phyloP scores from a whole-genome alignment of 805 yeast species.

The Ogataea corticis region DNA sequence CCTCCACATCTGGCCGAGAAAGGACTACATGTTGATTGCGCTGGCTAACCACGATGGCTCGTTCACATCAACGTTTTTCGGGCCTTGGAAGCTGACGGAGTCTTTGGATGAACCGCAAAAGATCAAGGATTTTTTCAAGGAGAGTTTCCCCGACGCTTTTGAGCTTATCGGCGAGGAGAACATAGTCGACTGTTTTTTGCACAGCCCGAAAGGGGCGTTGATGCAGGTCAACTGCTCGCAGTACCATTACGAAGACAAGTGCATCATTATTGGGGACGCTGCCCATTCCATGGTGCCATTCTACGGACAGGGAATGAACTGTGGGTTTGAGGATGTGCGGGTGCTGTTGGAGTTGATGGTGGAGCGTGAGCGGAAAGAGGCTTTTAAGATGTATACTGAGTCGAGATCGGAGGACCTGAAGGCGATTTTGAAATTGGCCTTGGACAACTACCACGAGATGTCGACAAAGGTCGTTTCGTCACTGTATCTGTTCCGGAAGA shows the following conservation, averaged over 20 bases:
- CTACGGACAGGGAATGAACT: conserved; percentile 96
- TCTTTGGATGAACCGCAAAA: conserved; percentile 44
- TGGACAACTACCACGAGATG: conserved; percentile 85
- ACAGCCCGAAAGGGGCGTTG: conserved; percentile 75
- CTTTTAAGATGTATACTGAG: conserved; percentile 56
- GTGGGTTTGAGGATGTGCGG: conserved; percentile 90
- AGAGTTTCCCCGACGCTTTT: conserved; percentile 74
- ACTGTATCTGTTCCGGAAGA: conserved; percentile 62
- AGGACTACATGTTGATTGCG: conserved; percentile 85
- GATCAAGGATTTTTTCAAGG: conserved; percentile 50
- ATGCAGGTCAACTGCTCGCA: conserved; percentile 71
- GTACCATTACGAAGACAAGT: conserved; percentile 63
- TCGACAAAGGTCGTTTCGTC: conserved; percentile 70
- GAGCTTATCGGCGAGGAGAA: conserved; percentile 61
- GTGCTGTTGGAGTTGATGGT: conserved; percentile 56
- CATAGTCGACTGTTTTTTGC: conserved; percentile 45
- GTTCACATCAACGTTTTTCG: conserved; percentile 87
- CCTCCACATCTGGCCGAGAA: conserved; percentile 91
- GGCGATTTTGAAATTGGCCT: conserved; percentile 76
- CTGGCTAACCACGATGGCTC: conserved; percentile 83
- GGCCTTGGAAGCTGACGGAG: conserved; percentile 71
- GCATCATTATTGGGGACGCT: conserved; percentile 83
- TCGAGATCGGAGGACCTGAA: conserved; percentile 64
- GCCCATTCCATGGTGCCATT: conserved; percentile 98
- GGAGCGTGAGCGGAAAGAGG: conserved; percentile 37